Conservation (phyloP, 352 stramenopile species). For the Phytophthora pseudosyringae region DNA sequence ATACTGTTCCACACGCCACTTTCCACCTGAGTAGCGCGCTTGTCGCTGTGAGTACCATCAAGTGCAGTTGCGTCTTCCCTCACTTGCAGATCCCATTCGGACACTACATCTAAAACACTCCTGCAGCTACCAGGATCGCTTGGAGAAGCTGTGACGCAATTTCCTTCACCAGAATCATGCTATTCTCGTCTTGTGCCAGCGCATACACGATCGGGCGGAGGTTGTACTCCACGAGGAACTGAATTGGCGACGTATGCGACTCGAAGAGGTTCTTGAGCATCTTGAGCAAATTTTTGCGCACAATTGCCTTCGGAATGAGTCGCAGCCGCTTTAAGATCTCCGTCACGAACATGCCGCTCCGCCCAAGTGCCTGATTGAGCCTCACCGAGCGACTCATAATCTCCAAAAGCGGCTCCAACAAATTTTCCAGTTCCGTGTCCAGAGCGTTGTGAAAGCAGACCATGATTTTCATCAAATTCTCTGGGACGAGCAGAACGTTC, state of each 20-base stretch:
- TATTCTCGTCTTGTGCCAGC: conserved; percentile 90
- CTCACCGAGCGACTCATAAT: conserved; percentile 79
- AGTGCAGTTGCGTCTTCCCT: too few species aligned
- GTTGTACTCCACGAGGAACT: conserved; percentile 92
- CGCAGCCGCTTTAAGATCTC: conserved; percentile 85
- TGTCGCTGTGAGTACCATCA: too few species aligned
- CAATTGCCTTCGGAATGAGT: conserved; percentile 86
- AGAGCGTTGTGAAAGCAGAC: conserved; percentile 70
- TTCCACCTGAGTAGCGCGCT: too few species aligned
- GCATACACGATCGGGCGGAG: conserved; percentile 78
- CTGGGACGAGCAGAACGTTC: conserved; percentile 68
- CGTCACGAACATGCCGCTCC: conserved; percentile 84
- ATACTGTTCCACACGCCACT: not conserved
- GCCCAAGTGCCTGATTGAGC: conserved; percentile 87
- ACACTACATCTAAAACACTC: conserved; percentile 47
- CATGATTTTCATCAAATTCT: conserved; percentile 76
- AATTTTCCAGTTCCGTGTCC: conserved; percentile 80
- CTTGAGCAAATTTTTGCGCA: conserved; percentile 92
- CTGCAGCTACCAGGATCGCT: conserved; percentile 77
- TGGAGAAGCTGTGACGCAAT: conserved; percentile 89
- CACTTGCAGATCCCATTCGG: not conserved
- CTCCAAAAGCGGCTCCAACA: conserved; percentile 81
- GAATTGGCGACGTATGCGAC: conserved; percentile 79
- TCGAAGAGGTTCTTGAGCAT: conserved; percentile 93
- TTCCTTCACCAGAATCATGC: conserved; percentile 90